phyloP scores from a whole-genome alignment of 345 rosid genomes.

The Salix purpurea region DNA sequence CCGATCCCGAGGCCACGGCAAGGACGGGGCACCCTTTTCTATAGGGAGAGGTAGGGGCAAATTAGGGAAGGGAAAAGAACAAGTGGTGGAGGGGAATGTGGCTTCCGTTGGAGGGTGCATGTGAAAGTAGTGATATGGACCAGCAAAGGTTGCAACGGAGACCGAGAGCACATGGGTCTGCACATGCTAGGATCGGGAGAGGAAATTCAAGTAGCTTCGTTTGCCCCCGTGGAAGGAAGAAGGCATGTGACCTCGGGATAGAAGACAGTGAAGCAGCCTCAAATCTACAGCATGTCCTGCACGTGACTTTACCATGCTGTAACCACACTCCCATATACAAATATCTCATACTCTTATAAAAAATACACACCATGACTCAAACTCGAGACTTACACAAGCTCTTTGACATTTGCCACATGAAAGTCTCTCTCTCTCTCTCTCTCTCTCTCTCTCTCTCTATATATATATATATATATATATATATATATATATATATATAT shows the following conservation, averaged over 20 bases:
- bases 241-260: constrained; percentile 20
- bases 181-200: not conserved
- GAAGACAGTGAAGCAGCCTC: constrained; percentile 52
- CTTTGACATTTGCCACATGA: too few species aligned
- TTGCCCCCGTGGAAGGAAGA: not conserved
- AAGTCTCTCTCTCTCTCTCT: too few species aligned
- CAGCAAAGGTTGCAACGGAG: constrained; percentile 36
- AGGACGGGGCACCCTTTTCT: too few species aligned
- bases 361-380: rapidly evolving
- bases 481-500: too few species aligned
- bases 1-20: not conserved
- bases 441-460: too few species aligned
- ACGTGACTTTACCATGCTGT: not conserved
- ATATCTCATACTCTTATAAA: rapidly evolving
- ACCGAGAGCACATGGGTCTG: constrained; percentile 11
- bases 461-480: too few species aligned
- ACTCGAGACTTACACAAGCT: rapidly evolving
- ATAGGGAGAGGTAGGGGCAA: not conserved
- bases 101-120: constrained; percentile 48
- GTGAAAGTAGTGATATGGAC: constrained; percentile 57
- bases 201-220: not conserved
- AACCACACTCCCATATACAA: too few species aligned
- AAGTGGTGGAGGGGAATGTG: constrained; percentile 11
- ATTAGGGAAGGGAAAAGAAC: constrained; percentile 1
- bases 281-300: constrained; percentile 49